Base-by-base conservation (phyloP, 306 rosid genomes). In the Acacia melanoxylon region DNA sequence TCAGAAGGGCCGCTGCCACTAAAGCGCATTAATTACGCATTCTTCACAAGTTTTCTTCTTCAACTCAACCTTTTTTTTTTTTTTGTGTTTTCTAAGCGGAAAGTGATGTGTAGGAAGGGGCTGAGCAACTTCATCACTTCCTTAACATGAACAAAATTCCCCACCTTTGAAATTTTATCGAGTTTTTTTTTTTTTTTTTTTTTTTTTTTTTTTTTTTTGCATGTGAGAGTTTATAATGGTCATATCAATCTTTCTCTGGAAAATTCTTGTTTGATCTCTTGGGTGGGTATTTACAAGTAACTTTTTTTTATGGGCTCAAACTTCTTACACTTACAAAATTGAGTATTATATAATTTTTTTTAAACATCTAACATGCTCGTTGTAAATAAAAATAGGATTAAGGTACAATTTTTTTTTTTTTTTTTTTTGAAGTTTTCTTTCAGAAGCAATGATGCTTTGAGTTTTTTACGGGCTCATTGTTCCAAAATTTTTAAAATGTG, bases 61-160 rank as follows among this genome's bases (percentile, higher is more conserved):
- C 72, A 25, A 2, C 29, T 2, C 63, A 16, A 20, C 52, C 2
- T 29, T n/a, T n/a, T n/a, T 29, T 29, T n/a, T 4, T 19, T 49
- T 2, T 4, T 6, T 49, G 20, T 15, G 9, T 20, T 59, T 27
- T 25, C 9, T 27, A 20, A 65, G 75, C 37, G 13, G 68, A 73
- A 83, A 78, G 45, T 66, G 83, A 83, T 65, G 58, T 62, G 54
- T 13, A 27, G 76, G 79, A 78, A 83, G 79, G 49, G 13, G 10
- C 71, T 3, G 4, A 22, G 76, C 40, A 78, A 56, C 2, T 68
- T 45, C 83, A n/a, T n/a, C n/a, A 51, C 27, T 77, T 61, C 67
- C 33, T 25, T 56, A 77, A 48, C 72, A 22, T 24, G 2, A 6
- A 31, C 20, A 63, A 63, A 15, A 29, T 29, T 5, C 40, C 66